Evolutionary conservation across 2,329 filamentous ascomycete genomes (phyloP).

Genomic region (Akanthomyces dipterigenus): DNA sequence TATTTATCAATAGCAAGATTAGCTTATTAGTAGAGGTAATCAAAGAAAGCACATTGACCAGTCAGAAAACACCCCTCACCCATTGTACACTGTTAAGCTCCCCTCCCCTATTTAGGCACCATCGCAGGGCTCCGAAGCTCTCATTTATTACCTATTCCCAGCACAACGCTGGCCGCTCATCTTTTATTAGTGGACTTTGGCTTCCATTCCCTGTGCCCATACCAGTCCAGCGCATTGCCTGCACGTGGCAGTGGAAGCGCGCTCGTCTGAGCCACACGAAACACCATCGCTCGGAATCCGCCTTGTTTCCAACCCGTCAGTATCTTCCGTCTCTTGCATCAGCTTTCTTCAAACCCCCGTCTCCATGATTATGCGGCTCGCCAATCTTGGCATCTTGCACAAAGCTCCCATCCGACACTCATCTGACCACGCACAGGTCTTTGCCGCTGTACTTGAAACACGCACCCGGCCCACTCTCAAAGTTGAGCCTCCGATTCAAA

Average conservation of each 20-base stretch:
- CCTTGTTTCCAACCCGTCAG: background rate
- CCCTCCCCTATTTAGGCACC: background rate
- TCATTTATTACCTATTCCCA: background rate
- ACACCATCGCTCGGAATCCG: background rate
- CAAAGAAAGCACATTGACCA: too few relatives aligned
- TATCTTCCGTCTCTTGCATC: background rate
- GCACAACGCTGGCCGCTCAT: background rate
- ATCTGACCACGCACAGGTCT: background rate
- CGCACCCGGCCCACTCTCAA: background rate
- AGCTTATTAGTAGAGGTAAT: too few relatives aligned
- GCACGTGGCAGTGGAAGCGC: background rate
- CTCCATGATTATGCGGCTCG: background rate
- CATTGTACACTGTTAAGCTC: background rate
- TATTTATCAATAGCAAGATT: too few relatives aligned
- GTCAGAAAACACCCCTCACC: too few relatives aligned
- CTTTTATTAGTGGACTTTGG: background rate
- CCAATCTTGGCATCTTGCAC: background rate
- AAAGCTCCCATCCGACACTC: background rate
- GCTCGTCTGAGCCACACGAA: background rate
- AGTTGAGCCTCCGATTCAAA: background rate
- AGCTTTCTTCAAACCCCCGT: background rate
- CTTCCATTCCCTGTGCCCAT: background rate
- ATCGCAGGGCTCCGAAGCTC: background rate
- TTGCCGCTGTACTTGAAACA: background rate
- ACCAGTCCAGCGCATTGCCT: background rate